Percentiles rank a stretch among this genome's conserved stretches.
phyloP scores from a whole-genome alignment of 148 eudicot species.

The Cornus suecica region DNA sequence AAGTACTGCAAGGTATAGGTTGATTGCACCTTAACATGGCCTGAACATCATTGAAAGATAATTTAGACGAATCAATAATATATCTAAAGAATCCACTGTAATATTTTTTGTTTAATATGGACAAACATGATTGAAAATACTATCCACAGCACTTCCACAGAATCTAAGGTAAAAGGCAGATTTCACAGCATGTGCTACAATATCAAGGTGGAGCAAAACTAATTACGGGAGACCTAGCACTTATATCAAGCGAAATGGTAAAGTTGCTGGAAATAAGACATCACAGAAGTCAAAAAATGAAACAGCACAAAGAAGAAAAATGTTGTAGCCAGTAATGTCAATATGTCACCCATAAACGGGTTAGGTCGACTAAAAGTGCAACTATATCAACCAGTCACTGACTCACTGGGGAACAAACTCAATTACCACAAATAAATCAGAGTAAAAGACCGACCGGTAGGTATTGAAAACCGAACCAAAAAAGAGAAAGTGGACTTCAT shows the following conservation, averaged over 20 bases:
- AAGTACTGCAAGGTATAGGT: constrained; percentile 77
- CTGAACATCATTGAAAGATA: constrained; percentile 29
- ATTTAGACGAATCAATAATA: constrained; percentile 8
- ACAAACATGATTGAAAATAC: background rate
- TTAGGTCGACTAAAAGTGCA: background rate
- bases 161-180: background rate
- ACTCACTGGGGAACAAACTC: background rate
- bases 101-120: background rate
- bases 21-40: constrained; percentile 88
- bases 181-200: background rate
- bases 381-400: background rate
- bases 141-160: background rate
- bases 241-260: background rate
- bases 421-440: no score
- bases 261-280: no score
- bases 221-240: background rate
- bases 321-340: background rate
- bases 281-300: no score
- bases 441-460: background rate
- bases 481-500: background rate
- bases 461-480: background rate
- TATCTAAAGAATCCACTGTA: background rate
- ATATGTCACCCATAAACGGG: no score
- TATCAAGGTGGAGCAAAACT: background rate
- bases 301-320: no score